These are phyloP conservation scores for Vitis rupestris DNA, from an alignment of 164 flowering plant species.

Conservation along the genomic window DNA sequence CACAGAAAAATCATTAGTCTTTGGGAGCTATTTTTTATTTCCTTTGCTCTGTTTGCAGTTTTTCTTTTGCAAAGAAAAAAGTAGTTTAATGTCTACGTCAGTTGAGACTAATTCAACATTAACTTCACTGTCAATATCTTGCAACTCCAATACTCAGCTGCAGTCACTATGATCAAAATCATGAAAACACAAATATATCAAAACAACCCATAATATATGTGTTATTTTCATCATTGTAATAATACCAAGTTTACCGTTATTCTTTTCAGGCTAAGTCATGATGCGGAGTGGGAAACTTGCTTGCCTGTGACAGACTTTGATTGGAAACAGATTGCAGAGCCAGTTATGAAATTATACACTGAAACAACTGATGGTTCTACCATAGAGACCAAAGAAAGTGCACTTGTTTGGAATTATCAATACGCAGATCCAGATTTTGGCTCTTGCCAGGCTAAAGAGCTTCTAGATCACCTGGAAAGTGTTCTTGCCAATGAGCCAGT, in stretches of 20 bases:
- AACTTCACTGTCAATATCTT: no score
- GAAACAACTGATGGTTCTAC: slow-evolving; percentile 51
- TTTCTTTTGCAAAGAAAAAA: no score
- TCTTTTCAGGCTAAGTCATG: slow-evolving; percentile 24
- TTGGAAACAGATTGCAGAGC: slow-evolving; percentile 51
- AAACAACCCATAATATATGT: no score
- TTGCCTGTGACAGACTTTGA: slow-evolving; percentile 33
- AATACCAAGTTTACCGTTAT: neutral
- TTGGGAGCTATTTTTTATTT: no score
- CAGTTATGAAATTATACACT: slow-evolving; percentile 41
- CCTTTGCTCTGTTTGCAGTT: no score
- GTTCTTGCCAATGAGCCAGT: slow-evolving; percentile 63
- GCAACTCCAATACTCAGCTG: no score
- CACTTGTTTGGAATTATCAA: slow-evolving; percentile 46
- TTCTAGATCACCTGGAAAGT: slow-evolving; percentile 56
- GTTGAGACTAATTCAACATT: no score
- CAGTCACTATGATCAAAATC: no score
- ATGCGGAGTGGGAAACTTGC: slow-evolving; percentile 43
- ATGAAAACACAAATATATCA: no score
- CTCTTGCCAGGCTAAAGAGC: slow-evolving; percentile 60
- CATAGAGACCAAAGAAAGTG: slow-evolving; percentile 46
- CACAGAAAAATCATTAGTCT: no score
- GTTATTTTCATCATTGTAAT: no score
- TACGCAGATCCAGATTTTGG: slow-evolving; percentile 54
- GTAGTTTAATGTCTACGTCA: no score